Evolutionary conservation across 345 rosid genomes (phyloP).

Genomic region (Eucalyptus melliodora): DNA sequence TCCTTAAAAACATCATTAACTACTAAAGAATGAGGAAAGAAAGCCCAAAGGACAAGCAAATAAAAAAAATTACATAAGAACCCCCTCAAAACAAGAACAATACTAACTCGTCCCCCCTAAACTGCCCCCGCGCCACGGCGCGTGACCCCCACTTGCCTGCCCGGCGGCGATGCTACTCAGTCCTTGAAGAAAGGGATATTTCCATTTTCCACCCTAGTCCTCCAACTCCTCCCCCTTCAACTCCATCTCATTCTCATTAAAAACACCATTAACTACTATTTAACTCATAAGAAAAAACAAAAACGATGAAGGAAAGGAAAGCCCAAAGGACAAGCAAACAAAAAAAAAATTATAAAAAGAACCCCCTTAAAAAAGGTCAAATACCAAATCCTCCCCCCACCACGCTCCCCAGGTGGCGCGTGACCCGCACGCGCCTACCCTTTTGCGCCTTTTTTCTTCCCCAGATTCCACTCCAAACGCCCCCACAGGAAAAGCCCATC

Average conservation of each 20-base stretch:
- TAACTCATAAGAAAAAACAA: neutral
- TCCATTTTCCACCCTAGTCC: neutral
- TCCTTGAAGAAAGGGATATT: neutral
- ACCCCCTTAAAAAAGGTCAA: neutral
- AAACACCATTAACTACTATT: neutral
- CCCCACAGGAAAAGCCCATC: neutral
- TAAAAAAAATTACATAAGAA: neutral
- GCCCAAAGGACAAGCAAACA: neutral
- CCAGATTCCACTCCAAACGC: neutral
- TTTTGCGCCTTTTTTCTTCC: neutral
- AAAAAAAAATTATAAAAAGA: neutral
- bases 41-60: neutral
- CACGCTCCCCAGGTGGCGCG: neutral
- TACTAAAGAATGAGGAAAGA: neutral
- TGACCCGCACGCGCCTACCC: neutral
- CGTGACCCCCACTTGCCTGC: neutral
- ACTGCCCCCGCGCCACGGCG: neutral
- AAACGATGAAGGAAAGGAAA: neutral
- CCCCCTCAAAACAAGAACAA: neutral
- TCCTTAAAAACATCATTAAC: too few species aligned
- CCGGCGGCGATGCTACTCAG: neutral
- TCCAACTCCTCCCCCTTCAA: neutral
- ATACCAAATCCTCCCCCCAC: neutral
- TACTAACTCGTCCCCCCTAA: neutral
- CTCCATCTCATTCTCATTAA: constrained; percentile 3